These are phyloP conservation scores for Gossypium rotundifolium DNA, from an alignment of 345 rosid genomes.

Conservation along the genomic window DNA sequence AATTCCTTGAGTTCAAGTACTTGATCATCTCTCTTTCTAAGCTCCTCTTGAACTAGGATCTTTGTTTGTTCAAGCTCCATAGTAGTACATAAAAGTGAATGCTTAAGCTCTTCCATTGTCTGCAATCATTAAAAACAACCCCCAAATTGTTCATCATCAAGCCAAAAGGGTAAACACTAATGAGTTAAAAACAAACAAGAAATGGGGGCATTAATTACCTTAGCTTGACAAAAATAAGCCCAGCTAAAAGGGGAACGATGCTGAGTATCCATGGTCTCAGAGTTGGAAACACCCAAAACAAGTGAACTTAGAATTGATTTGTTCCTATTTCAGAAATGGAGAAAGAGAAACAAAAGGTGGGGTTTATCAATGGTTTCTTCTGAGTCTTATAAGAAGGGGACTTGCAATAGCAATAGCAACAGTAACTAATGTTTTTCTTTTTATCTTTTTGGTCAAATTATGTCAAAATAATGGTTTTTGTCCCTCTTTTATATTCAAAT, in stretches of 20 bases:
- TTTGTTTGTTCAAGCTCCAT: slow-evolving; percentile 83
- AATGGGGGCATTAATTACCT: slow-evolving; percentile 23
- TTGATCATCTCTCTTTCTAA: slow-evolving; percentile 63
- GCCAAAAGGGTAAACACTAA: neutral
- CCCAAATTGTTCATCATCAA: neutral
- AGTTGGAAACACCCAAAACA: neutral
- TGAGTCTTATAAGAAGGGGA: slow-evolving; percentile 23
- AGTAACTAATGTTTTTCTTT: neutral
- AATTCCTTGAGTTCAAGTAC: slow-evolving; percentile 47
- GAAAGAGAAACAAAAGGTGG: slow-evolving; percentile 6
- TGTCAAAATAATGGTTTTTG: no score
- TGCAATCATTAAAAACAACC: slow-evolving; percentile 26
- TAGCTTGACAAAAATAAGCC: slow-evolving; percentile 61
- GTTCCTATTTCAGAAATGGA: neutral
- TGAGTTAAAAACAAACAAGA: neutral
- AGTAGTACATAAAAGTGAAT: slow-evolving; percentile 54
- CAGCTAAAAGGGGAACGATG: slow-evolving; percentile 43
- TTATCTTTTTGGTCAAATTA: neutral
- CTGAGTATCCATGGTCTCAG: slow-evolving; percentile 53
- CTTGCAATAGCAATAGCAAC: neutral
- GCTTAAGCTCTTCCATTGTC: slow-evolving; percentile 69
- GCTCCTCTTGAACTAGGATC: slow-evolving; percentile 60
- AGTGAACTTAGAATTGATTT: neutral
- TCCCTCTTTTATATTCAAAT: neutral
- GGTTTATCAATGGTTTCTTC: slow-evolving; percentile 27